Conservation (phyloP, 2,329 filamentous ascomycete species). For the Neofusicoccum cordaticola region DNA sequence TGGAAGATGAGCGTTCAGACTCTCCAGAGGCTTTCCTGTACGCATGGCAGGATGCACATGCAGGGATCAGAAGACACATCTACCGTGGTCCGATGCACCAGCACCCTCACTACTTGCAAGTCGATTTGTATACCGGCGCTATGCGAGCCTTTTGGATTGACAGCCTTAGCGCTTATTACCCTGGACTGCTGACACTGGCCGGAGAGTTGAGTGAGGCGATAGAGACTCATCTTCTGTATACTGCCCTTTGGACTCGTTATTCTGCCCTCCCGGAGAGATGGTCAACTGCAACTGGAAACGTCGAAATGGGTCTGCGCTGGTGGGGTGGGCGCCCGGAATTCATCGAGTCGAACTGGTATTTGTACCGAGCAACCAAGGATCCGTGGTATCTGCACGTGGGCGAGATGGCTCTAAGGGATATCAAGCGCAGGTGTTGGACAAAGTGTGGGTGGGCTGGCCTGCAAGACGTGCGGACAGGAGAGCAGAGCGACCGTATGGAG, state of each 20-base stretch:
- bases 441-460: conserved; percentile 91
- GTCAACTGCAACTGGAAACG: conserved; percentile 78
- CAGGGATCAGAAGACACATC: conserved; percentile 85
- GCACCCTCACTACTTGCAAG: conserved; percentile 90
- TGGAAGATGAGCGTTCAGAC: conserved; percentile 56
- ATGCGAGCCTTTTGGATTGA: conserved; percentile 92
- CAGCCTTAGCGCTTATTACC: conserved; percentile 92
- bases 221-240: conserved; percentile 84
- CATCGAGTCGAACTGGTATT: conserved; percentile 91
- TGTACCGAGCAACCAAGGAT: conserved; percentile 91
- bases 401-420: conserved; percentile 90
- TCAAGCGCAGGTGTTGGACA: conserved; percentile 84
- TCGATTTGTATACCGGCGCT: conserved; percentile 82
- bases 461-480: conserved; percentile 59
- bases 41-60: conserved; percentile 82
- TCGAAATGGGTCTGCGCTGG: conserved; percentile 86
- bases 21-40: conserved; percentile 75
- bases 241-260: conserved; percentile 91
- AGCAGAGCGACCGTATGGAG: conserved; percentile 93
- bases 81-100: conserved; percentile 72
- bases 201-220: conserved; percentile 90
- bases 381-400: conserved; percentile 95
- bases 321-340: conserved; percentile 96
- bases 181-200: conserved; percentile 78
- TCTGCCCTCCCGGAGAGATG: conserved; percentile 92